Conservation (phyloP, 306 rosid genomes). For the Cicer judaicum region DNA sequence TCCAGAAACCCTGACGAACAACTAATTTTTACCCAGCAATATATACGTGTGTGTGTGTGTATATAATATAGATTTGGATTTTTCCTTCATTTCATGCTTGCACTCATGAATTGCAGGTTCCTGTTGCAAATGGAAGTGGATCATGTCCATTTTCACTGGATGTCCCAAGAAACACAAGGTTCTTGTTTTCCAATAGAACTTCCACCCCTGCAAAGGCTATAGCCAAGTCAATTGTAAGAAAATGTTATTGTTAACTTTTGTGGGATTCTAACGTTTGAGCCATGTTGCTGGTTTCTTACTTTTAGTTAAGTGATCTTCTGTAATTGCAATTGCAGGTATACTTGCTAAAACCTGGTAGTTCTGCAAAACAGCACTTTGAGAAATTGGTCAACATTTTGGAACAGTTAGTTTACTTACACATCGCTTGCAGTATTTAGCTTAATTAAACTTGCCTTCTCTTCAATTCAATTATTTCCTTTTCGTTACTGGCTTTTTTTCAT, state of each 20-base stretch:
- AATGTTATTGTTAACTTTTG: slow-evolving; percentile 26
- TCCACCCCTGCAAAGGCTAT: slow-evolving; percentile 90
- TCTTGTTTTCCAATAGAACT: slow-evolving; percentile 89
- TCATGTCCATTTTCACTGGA: slow-evolving; percentile 91
- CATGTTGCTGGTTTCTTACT: slow-evolving; percentile 35
- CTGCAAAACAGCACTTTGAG: slow-evolving; percentile 74
- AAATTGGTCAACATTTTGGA: slow-evolving; percentile 96
- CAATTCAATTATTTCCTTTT: slow-evolving; percentile 32
- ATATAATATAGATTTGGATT: neutral
- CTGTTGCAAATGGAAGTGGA: slow-evolving; percentile 98
- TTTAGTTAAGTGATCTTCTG: slow-evolving; percentile 37
- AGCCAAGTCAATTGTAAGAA: slow-evolving; percentile 89
- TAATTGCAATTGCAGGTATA: slow-evolving; percentile 72
- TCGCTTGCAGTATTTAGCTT: slow-evolving; percentile 39
- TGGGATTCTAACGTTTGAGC: slow-evolving; percentile 31
- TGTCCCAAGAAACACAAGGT: slow-evolving; percentile 94
- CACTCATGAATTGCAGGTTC: slow-evolving; percentile 68
- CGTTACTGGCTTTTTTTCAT: slow-evolving; percentile 42
- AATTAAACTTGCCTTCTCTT: slow-evolving; percentile 25
- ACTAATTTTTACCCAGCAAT: no score
- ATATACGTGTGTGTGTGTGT: no score
- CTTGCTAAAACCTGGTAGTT: slow-evolving; percentile 82
- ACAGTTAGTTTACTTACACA: slow-evolving; percentile 81
- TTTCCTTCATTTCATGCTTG: slow-evolving; percentile 35
- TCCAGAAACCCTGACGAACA: no score